These are phyloP conservation scores for Neoboletus subvelutipes DNA, from an alignment of 768 basidiomycete species.

Conservation along the genomic window DNA sequence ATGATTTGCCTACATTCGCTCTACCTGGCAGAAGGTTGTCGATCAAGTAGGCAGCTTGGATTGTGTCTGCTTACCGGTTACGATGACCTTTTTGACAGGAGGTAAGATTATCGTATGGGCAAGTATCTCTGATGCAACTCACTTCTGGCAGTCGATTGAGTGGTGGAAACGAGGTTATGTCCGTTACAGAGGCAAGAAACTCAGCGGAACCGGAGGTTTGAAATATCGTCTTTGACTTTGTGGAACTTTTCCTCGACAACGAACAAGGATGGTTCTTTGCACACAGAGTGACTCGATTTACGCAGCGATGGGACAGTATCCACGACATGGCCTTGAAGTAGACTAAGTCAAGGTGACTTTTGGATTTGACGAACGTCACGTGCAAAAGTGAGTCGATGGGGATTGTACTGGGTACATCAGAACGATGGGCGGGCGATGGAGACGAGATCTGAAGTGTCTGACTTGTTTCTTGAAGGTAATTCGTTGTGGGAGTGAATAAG, in stretches of 20 bases:
- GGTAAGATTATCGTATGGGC: background rate
- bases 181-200: slow-evolving; percentile 26
- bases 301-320: background rate
- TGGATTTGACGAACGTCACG: too few species aligned
- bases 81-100: slow-evolving; percentile 20
- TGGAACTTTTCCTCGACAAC: slow-evolving; percentile 12
- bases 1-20: slow-evolving; percentile 78
- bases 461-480: too few species aligned
- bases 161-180: slow-evolving; percentile 18
- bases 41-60: background rate
- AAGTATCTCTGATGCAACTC: slow-evolving; percentile 9
- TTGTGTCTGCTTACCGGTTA: slow-evolving; percentile 24
- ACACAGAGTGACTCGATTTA: background rate
- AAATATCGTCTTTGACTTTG: slow-evolving; percentile 19
- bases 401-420: too few species aligned
- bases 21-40: slow-evolving; percentile 46
- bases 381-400: too few species aligned
- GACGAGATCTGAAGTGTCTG: too few species aligned
- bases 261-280: background rate
- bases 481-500: too few species aligned
- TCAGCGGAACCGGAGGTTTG: slow-evolving; percentile 27
- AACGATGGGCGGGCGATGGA: too few species aligned
- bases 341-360: too few species aligned
- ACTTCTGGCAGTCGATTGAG: slow-evolving; percentile 28
- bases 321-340: slow-evolving; percentile 13